These are phyloP conservation scores for Otatea glauca DNA, from an alignment of 176 grass and related monocot genomes.

Conservation along the genomic window DNA sequence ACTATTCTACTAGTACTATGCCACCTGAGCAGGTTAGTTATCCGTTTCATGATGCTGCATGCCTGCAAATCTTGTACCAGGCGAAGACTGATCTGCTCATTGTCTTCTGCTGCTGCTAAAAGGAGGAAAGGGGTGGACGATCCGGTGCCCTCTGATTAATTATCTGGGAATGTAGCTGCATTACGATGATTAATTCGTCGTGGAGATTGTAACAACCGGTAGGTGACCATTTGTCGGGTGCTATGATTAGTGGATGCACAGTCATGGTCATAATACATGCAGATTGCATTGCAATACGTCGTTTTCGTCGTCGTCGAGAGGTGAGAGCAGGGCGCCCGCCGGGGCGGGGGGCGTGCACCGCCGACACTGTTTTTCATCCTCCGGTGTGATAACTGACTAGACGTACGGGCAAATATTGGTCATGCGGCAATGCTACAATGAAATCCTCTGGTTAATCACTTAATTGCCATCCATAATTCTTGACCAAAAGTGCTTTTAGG, in stretches of 20 bases:
- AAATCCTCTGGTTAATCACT: background rate
- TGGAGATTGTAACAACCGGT: conserved; percentile 51
- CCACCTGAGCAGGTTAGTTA: background rate
- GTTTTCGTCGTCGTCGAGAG: conserved; percentile 15
- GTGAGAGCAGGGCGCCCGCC: no score
- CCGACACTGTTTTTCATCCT: conserved; percentile 21
- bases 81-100: background rate
- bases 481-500: background rate
- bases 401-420: no score
- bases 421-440: background rate
- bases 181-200: conserved; percentile 10
- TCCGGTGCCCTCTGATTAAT: background rate
- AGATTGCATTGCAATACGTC: conserved; percentile 21
- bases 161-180: conserved; percentile 18
- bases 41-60: background rate
- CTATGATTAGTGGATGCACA: conserved; percentile 26
- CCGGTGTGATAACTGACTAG: background rate
- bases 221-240: conserved; percentile 41
- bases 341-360: background rate
- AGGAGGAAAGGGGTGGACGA: background rate
- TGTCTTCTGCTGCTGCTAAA: background rate
- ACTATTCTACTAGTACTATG: no score
- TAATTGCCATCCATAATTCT: background rate
- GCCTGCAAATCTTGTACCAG: background rate
- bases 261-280: conserved; percentile 36